Evolutionary conservation across 139 green algal species (phyloP).

Genomic region (Chlorella sp.): DNA sequence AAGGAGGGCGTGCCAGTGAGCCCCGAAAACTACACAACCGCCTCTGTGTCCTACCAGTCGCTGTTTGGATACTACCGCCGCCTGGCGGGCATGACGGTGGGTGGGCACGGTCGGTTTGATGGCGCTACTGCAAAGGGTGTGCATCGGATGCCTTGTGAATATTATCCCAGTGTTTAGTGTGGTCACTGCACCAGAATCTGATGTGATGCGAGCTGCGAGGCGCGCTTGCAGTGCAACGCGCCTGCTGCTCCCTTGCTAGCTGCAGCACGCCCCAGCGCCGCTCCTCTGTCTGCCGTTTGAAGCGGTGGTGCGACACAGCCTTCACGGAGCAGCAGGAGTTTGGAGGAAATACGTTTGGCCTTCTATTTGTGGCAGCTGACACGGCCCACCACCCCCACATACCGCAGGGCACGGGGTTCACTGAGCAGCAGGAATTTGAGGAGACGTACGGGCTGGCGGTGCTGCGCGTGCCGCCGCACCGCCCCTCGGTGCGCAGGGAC

Average conservation of each 20-base stretch:
- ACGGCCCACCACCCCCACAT: too few species aligned
- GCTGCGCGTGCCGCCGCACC: conserved; percentile 85
- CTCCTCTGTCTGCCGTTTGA: too few species aligned
- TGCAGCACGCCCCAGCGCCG: too few species aligned
- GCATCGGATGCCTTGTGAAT: neutral
- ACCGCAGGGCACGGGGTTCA: conserved; percentile 59
- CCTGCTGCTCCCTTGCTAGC: too few species aligned
- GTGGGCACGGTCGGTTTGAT: neutral
- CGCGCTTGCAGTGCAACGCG: too few species aligned
- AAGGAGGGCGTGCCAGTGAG: conserved; percentile 67
- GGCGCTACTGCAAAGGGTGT: neutral
- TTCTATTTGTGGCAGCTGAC: too few species aligned
- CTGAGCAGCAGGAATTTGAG: conserved; percentile 59
- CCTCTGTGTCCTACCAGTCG: conserved; percentile 71
- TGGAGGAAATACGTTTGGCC: too few species aligned
- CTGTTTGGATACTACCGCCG: conserved; percentile 75
- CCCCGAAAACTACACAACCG: conserved; percentile 31
- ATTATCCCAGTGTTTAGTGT: neutral
- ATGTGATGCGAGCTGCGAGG: neutral
- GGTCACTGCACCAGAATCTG: too few species aligned
- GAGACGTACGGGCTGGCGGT: conserved; percentile 72
- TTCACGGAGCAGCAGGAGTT: too few species aligned
- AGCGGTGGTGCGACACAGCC: too few species aligned
- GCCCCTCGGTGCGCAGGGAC: conserved; percentile 67
- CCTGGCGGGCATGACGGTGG: conserved; percentile 81